Evolutionary conservation across 2,329 filamentous ascomycete genomes (phyloP), one percentile per base, ranked within the genome.

Genomic region (Fusarium sp.): DNA sequence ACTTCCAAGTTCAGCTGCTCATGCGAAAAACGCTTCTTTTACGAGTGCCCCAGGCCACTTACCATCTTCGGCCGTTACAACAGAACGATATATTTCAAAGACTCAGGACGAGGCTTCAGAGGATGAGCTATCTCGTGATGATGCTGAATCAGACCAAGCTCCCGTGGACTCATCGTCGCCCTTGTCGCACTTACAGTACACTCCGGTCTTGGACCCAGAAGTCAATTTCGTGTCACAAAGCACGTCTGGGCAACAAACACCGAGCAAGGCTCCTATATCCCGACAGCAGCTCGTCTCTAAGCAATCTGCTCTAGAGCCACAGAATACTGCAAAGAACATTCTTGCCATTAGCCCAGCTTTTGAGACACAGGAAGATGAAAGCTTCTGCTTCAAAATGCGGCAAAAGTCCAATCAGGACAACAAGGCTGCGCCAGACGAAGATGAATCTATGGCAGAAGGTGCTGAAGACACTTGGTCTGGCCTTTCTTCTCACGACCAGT

Each of bases 361-460:
- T 12, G 65, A 75, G 53, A 80, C 74, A 12, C 78, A 81, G 45
- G 70, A 75, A 62, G 79, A 81, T 43, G 69, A 74, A 15, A 81
- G 77, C 58, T 80, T 80, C 52, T 67, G 70, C 20, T 81, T 78
- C 63, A 79, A 74, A 24, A 73, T 74, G 44, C 72, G 63, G 8
- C 41, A 61, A 29, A 73, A 27, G 47, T 10, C n/a, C 20, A 29
- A 51, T 10, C 43, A 58, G 20, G 41, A 46, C 3, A 8, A 32
- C 2, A 27, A 48, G 18, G 18, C 32, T 13, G 24, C 13, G 22
- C n/a, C 52, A 3, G 47, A 41, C 22, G 29, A 54, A 29, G 55
- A 61, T 12, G n/a, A 20, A 8, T 32, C 16, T 11, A 52, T 51
- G 43, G 18, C 11, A 7, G 56, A 24, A 20, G 45, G 38, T 13